Evolutionary conservation across 768 basidiomycete genomes (phyloP).

Genomic region (Pisolithus sp.): DNA sequence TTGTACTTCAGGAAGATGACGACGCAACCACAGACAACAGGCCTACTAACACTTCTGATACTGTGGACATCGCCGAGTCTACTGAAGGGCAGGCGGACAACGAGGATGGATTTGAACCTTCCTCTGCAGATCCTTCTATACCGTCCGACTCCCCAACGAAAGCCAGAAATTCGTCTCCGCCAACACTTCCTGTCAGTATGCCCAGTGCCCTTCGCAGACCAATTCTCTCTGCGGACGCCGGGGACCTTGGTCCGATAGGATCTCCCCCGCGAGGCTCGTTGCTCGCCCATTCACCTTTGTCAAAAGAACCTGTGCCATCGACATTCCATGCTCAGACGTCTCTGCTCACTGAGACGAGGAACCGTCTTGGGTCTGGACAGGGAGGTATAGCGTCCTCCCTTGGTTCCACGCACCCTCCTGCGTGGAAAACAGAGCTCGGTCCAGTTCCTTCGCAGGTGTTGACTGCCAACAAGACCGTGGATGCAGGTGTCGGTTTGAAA

Average conservation of each 20-base stretch:
- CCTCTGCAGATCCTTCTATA: slow-evolving; percentile 4
- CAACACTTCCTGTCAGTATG: slow-evolving; percentile 47
- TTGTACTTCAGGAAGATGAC: slow-evolving; percentile 57
- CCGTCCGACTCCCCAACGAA: slow-evolving; percentile 9
- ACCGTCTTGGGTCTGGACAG: slow-evolving; percentile 17
- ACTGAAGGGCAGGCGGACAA: slow-evolving; percentile 9
- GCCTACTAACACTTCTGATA: not conserved
- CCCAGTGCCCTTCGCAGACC: slow-evolving; percentile 44
- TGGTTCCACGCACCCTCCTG: slow-evolving; percentile 29
- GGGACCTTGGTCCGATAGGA: slow-evolving; percentile 79
- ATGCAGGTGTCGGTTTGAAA: slow-evolving; percentile 11
- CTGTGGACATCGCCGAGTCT: slow-evolving; percentile 13
- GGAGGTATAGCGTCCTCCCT: slow-evolving; percentile 60
- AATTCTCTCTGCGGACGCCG: slow-evolving; percentile 29
- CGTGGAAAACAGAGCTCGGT: slow-evolving; percentile 25
- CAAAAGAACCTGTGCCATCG: slow-evolving; percentile 37
- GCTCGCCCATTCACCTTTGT: slow-evolving; percentile 48
- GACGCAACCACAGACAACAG: slow-evolving; percentile 15
- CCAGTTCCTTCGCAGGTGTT: slow-evolving; percentile 16
- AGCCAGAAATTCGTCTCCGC: slow-evolving; percentile 34
- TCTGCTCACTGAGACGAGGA: slow-evolving; percentile 30
- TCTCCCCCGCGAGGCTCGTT: slow-evolving; percentile 57
- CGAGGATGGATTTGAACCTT: not conserved
- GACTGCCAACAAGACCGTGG: slow-evolving; percentile 4
- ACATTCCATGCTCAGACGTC: slow-evolving; percentile 75